These are phyloP conservation scores for Vitis labrusca DNA, from an alignment of 164 flowering plant genomes.

Conservation along the genomic window DNA sequence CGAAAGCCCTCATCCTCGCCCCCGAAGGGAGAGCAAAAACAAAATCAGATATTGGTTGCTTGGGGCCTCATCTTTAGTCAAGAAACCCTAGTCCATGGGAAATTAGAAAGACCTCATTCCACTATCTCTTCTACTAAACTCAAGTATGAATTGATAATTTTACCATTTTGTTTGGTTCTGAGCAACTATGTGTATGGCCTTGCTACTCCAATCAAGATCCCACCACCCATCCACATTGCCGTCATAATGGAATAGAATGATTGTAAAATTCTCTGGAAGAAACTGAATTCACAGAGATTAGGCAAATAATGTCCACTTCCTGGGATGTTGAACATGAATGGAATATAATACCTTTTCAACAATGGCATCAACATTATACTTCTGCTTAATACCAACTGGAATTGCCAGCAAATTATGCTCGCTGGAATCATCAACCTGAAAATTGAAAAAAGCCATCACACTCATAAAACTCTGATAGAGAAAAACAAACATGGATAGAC, in stretches of 20 bases:
- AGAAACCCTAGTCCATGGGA: too few species aligned
- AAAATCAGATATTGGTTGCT: too few species aligned
- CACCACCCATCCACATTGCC: constrained; percentile 80
- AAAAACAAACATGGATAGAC: neutral
- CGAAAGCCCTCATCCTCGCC: too few species aligned
- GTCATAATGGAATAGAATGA: constrained; percentile 92
- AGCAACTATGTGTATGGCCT: constrained; percentile 79
- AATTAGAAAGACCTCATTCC: too few species aligned
- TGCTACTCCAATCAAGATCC: constrained; percentile 75
- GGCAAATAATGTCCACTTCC: constrained; percentile 14
- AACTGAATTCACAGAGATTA: constrained; percentile 74
- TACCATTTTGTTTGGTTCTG: constrained; percentile 96
- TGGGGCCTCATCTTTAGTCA: too few species aligned
- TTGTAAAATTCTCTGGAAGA: constrained; percentile 82
- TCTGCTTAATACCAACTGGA: constrained; percentile 84
- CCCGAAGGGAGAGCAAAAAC: too few species aligned
- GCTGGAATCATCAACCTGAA: constrained; percentile 40
- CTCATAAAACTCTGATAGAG: neutral
- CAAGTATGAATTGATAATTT: neutral
- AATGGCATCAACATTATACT: constrained; percentile 69
- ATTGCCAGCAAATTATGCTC: constrained; percentile 75
- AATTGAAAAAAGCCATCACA: neutral
- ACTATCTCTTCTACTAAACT: too few species aligned
- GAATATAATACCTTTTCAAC: constrained; percentile 72
- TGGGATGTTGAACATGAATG: neutral